Percentiles rank a stretch among this genome's conserved stretches.
phyloP scores from a whole-genome alignment of 106 monocot species.

The Dendrobium nobile region DNA sequence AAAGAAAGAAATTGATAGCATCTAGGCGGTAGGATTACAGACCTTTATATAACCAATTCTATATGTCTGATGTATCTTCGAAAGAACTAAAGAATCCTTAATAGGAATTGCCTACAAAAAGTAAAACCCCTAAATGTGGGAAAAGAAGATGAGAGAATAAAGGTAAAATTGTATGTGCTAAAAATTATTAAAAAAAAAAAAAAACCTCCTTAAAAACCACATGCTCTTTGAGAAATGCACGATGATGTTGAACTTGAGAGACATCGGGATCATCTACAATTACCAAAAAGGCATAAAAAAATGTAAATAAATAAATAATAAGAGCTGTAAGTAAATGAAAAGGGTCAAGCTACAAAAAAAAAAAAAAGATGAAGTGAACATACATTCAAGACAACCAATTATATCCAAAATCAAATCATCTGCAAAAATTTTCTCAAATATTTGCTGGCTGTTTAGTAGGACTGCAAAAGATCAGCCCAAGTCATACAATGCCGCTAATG shows the following conservation, averaged over 20 bases:
- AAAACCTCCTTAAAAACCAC: constrained; percentile 88
- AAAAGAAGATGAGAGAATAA: neutral
- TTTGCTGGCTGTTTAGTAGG: constrained; percentile 64
- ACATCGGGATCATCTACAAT: constrained; percentile 80
- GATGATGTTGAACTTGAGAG: constrained; percentile 52
- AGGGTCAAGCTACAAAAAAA: neutral
- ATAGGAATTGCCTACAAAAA: constrained; percentile 55
- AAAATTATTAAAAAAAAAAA: neutral
- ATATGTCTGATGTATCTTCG: constrained; percentile 93
- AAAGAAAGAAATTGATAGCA: neutral
- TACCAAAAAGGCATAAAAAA: neutral
- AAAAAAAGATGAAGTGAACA: constrained; percentile 15
- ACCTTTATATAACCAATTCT: constrained; percentile 96
- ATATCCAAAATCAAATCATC: constrained; percentile 83
- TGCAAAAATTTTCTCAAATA: constrained; percentile 79
- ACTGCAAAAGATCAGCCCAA: constrained; percentile 39
- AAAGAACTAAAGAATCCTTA: constrained; percentile 55
- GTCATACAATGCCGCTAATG: neutral
- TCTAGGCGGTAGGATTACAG: constrained; percentile 5
- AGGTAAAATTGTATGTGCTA: neutral
- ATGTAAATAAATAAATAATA: neutral
- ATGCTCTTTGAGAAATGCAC: constrained; percentile 77
- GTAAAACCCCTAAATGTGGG: neutral
- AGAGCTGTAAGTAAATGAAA: neutral
- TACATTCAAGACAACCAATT: constrained; percentile 95